Conservation (phyloP, 495 filamentous ascomycete species). For the Aspergillus sparsus region DNA sequence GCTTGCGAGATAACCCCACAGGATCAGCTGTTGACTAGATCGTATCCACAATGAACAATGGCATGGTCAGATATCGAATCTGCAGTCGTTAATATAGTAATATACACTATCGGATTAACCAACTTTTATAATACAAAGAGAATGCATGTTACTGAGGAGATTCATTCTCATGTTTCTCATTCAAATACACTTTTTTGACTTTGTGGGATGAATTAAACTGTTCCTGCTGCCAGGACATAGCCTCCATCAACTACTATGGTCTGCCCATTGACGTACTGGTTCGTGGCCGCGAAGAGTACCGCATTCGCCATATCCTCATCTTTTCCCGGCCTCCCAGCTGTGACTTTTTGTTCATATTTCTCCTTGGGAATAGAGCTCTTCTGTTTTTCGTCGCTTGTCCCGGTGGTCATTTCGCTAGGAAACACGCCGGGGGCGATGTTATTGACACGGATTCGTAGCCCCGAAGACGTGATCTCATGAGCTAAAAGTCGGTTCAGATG, state of each 20-base stretch:
- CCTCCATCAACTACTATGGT: conserved; percentile 68
- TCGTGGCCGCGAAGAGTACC: conserved; percentile 61
- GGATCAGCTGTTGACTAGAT: no score
- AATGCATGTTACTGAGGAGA: no score
- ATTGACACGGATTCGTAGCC: conserved; percentile 49
- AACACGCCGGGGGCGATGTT: conserved; percentile 60
- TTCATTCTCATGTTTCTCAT: no score
- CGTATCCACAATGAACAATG: conserved; percentile 46
- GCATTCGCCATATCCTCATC: conserved; percentile 75
- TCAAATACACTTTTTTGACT: no score
- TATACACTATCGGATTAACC: no score
- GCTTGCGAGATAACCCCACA: no score
- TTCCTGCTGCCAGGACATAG: no score
- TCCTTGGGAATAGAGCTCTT: conserved; percentile 64
- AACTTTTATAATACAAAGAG: no score
- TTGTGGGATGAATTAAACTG: no score
- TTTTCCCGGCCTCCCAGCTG: conserved; percentile 61
- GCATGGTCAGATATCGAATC: conserved; percentile 77
- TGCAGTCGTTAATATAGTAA: conserved; percentile 35
- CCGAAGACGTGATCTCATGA: conserved; percentile 47
- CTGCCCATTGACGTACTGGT: conserved; percentile 74
- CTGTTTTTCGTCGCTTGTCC: conserved; percentile 51
- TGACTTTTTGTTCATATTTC: conserved; percentile 61
- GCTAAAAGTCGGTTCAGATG: conserved; percentile 58
- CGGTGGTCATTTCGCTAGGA: conserved; percentile 56